phyloP scores from a whole-genome alignment of 1,284 basidiomycete genomes.

The Irpex sp. region DNA sequence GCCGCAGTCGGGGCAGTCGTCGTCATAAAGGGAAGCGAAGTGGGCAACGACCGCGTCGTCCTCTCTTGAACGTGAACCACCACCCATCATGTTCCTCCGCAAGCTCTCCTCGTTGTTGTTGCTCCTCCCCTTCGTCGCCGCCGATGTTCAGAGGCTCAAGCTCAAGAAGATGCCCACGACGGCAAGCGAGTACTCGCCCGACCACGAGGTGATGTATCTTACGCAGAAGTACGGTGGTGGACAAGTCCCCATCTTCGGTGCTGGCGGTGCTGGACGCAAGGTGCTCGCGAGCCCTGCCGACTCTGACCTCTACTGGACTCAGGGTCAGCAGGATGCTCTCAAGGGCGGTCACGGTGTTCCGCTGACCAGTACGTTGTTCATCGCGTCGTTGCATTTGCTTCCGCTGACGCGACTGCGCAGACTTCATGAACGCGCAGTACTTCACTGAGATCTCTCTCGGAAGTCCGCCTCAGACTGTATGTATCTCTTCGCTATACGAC shows the following conservation, averaged over 20 bases:
- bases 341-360: conserved; percentile 87
- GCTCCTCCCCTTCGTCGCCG: conserved; percentile 66
- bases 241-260: conserved; percentile 61
- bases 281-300: conserved; percentile 38
- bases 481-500: conserved; percentile 2
- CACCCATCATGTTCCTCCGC: conserved; percentile 61
- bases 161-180: conserved; percentile 75
- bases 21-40: conserved; percentile 11
- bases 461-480: conserved; percentile 68
- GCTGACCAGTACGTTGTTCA: conserved; percentile 68
- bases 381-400: neutral
- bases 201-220: conserved; percentile 74
- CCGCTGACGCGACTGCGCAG: conserved; percentile 33
- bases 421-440: conserved; percentile 99
- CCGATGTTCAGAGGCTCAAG: conserved; percentile 78
- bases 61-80: conserved; percentile 20
- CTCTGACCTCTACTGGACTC: conserved; percentile 73
- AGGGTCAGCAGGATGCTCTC: conserved; percentile 52
- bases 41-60: conserved; percentile 9
- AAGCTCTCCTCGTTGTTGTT: conserved; percentile 46
- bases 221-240: conserved; percentile 78
- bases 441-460: conserved; percentile 87
- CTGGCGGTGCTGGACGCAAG: conserved; percentile 68
- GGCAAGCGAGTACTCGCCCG: conserved; percentile 46
- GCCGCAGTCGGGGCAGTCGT: conserved; percentile 7